These are phyloP conservation scores for Globisporangium paroecandrum DNA, from an alignment of 352 stramenopile species.

Conservation along the genomic window DNA sequence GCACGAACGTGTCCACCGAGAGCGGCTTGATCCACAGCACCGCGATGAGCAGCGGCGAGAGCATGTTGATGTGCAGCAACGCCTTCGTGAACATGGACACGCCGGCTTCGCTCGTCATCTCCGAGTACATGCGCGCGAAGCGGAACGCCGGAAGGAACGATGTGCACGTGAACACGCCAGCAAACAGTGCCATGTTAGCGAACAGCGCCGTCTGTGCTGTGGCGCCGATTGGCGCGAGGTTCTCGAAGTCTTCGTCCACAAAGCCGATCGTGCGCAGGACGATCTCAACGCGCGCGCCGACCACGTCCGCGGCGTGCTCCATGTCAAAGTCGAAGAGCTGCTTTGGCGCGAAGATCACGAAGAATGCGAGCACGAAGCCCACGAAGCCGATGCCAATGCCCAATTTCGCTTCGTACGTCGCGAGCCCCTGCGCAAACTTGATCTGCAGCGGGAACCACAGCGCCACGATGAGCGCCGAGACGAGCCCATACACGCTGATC, in stretches of 20 bases:
- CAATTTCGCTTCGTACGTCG: slow-evolving; percentile 58
- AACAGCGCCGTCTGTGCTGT: slow-evolving; percentile 31
- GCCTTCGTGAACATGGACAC: slow-evolving; percentile 32
- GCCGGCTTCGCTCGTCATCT: slow-evolving; percentile 52
- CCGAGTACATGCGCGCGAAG: slow-evolving; percentile 77
- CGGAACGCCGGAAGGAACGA: slow-evolving; percentile 69
- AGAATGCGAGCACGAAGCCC: slow-evolving; percentile 54
- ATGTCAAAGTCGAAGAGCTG: slow-evolving; percentile 66
- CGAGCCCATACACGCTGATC: slow-evolving; percentile 60
- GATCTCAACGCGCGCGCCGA: slow-evolving; percentile 41
- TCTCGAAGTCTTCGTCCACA: slow-evolving; percentile 52
- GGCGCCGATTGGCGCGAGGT: slow-evolving; percentile 32
- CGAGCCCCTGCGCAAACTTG: slow-evolving; percentile 58
- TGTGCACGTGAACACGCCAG: slow-evolving; percentile 56
- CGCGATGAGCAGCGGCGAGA: slow-evolving; percentile 53
- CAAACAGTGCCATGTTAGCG: slow-evolving; percentile 32
- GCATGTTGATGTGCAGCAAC: slow-evolving; percentile 69
- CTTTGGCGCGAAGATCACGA: slow-evolving; percentile 59
- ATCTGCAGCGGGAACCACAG: slow-evolving; percentile 78
- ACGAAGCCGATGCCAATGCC: slow-evolving; percentile 51
- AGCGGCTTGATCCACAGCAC: slow-evolving; percentile 59
- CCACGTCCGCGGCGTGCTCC: slow-evolving; percentile 36
- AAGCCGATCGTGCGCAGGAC: slow-evolving; percentile 57
- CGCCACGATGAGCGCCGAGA: slow-evolving; percentile 58
- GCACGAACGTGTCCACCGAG: slow-evolving; percentile 43